phyloP scores from a whole-genome alignment of 306 rosid species.

The Canavalia gladiata region DNA sequence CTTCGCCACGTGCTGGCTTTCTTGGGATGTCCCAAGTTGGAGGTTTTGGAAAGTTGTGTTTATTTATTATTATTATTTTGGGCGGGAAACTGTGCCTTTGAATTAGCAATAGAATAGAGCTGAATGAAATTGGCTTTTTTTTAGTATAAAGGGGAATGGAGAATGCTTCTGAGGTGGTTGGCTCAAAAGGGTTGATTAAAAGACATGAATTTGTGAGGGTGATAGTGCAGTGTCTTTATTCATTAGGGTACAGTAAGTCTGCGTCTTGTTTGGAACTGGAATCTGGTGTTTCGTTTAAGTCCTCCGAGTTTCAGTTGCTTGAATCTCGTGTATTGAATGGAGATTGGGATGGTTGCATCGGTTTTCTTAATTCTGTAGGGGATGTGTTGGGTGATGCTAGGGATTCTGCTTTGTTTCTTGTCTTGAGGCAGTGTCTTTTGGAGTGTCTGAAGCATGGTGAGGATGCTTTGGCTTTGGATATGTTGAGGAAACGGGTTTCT shows the following conservation, averaged over 20 bases:
- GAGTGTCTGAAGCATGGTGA: slow-evolving; percentile 74
- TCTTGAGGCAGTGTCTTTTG: slow-evolving; percentile 68
- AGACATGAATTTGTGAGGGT: slow-evolving; percentile 77
- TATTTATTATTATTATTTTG: not conserved
- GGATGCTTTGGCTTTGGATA: slow-evolving; percentile 66
- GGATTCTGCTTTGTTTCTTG: slow-evolving; percentile 74
- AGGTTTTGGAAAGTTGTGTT: not conserved
- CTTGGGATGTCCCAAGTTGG: not conserved
- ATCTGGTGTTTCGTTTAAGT: slow-evolving; percentile 73
- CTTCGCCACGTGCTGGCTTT: not conserved
- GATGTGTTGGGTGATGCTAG: slow-evolving; percentile 67
- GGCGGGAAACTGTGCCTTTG: slow-evolving; percentile 15
- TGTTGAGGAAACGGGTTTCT: slow-evolving; percentile 71
- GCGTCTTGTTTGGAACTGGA: slow-evolving; percentile 80
- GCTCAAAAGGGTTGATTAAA: slow-evolving; percentile 68
- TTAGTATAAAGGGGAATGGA: slow-evolving; percentile 50
- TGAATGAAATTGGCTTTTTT: not conserved
- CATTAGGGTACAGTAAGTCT: slow-evolving; percentile 71
- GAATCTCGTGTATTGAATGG: slow-evolving; percentile 70
- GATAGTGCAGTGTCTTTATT: slow-evolving; percentile 73
- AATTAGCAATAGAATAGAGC: not conserved
- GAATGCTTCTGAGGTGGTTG: slow-evolving; percentile 59
- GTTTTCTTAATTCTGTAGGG: slow-evolving; percentile 56
- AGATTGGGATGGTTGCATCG: slow-evolving; percentile 70
- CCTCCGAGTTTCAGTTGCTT: slow-evolving; percentile 63